phyloP scores from a whole-genome alignment of 176 grass and related monocot species.

The Lolium multiflorum region DNA sequence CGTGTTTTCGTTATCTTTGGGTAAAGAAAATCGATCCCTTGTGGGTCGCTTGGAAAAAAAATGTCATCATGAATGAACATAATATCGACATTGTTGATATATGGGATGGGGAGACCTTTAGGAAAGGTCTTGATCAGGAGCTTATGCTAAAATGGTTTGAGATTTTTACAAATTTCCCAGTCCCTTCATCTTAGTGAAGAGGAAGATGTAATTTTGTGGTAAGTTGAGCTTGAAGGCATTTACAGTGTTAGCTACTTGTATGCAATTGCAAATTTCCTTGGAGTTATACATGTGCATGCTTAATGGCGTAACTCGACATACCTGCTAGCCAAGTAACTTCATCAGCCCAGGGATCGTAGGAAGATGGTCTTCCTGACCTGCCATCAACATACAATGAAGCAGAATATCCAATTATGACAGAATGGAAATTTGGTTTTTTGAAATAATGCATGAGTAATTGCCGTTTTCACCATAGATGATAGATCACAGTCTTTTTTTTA shows the following conservation, averaged over 20 bases:
- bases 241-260: background rate
- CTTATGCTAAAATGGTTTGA: too few relatives aligned
- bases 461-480: background rate
- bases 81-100: background rate
- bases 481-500: background rate
- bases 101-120: background rate
- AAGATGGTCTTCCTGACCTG: constrained; percentile 92
- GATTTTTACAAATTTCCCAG: too few relatives aligned
- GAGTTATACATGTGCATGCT: background rate
- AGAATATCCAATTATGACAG: constrained; percentile 30
- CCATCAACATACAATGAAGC: constrained; percentile 34
- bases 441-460: background rate
- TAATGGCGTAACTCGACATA: constrained; percentile 35
- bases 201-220: background rate
- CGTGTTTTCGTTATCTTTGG: too few relatives aligned
- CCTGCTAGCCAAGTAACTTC: constrained; percentile 93
- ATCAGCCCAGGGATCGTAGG: constrained; percentile 86
- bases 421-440: background rate
- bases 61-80: background rate
- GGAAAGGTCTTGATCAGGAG: background rate
- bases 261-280: background rate
- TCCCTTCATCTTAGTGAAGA: background rate
- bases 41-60: too few relatives aligned
- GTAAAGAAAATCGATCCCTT: too few relatives aligned
- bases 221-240: background rate